Evolutionary conservation across 257 asterid genomes (phyloP).

Genomic region (Osmanthus fragrans): DNA sequence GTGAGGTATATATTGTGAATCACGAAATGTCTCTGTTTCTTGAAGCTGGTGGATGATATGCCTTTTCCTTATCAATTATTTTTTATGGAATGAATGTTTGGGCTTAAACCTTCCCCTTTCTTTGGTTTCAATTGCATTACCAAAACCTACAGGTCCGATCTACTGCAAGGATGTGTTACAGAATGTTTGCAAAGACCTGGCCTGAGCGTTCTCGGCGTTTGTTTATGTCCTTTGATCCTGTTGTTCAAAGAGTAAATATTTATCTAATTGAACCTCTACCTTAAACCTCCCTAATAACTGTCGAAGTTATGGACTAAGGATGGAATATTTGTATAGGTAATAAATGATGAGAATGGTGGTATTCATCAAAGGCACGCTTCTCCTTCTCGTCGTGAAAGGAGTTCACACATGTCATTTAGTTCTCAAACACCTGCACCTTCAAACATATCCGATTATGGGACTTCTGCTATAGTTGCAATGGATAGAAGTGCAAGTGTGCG

Average conservation of each 20-base stretch:
- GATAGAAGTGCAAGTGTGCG: conserved; percentile 78
- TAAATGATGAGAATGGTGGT: conserved; percentile 96
- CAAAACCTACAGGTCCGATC: conserved; percentile 74
- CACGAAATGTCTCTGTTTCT: conserved; percentile 2
- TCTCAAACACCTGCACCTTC: conserved; percentile 70
- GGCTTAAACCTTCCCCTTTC: background rate
- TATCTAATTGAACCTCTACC: conserved; percentile 9
- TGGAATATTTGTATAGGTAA: conserved; percentile 51
- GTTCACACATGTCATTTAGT: conserved; percentile 56
- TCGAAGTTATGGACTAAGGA: conserved; percentile 26
- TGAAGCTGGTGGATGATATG: background rate
- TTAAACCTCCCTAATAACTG: conserved; percentile 11
- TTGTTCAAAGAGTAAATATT: conserved; percentile 80
- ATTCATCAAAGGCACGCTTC: conserved; percentile 92
- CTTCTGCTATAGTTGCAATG: conserved; percentile 97
- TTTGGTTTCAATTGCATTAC: conserved; percentile 5
- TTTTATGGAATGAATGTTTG: background rate
- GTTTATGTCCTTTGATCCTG: conserved; percentile 86
- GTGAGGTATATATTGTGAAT: conserved; percentile 64
- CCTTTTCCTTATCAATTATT: background rate
- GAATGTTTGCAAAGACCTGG: conserved; percentile 98
- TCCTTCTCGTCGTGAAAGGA: conserved; percentile 89
- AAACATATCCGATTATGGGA: conserved; percentile 83
- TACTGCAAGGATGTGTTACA: conserved; percentile 89
- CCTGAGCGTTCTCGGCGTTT: conserved; percentile 94